Conservation (phyloP, 805 yeast species). For the Cyberlindnera maclurae region DNA sequence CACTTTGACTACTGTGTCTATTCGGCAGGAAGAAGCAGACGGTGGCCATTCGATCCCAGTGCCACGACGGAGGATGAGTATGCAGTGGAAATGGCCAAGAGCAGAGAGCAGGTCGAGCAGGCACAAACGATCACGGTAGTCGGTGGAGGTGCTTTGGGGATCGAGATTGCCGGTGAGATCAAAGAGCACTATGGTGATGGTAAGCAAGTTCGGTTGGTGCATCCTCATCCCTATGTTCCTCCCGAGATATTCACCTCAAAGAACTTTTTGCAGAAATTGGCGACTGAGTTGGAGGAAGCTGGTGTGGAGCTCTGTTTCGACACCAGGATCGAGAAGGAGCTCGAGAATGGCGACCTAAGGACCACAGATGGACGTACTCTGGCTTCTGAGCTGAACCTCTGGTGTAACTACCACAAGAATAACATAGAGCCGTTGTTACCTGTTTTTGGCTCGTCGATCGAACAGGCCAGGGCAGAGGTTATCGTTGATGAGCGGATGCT, state of each 20-base stretch:
- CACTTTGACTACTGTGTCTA: constrained; percentile 40
- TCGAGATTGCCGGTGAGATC: constrained; percentile 44
- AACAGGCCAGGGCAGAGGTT: constrained; percentile 17
- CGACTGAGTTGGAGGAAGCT: constrained; percentile 10
- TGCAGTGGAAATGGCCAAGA: constrained; percentile 35
- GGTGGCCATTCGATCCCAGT: constrained; percentile 50
- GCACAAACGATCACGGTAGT: constrained; percentile 36
- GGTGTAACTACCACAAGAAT: constrained; percentile 32
- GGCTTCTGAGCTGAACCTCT: constrained; percentile 27
- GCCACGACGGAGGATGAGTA: constrained; percentile 32
- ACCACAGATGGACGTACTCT: constrained; percentile 24
- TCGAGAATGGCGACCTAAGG: constrained; percentile 16
- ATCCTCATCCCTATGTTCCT: constrained; percentile 36
- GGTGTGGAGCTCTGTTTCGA: constrained; percentile 25
- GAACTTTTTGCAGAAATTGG: constrained; percentile 15
- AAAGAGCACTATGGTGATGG: constrained; percentile 28
- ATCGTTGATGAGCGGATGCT: constrained; percentile 23
- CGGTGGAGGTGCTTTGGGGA: constrained; percentile 49
- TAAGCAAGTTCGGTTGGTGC: constrained; percentile 32
- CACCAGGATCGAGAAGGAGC: constrained; percentile 26
- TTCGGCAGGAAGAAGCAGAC: constrained; percentile 44
- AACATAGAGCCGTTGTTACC: constrained; percentile 26
- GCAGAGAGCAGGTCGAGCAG: constrained; percentile 25
- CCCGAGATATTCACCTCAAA: constrained; percentile 28
- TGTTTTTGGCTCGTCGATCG: constrained; percentile 22